Evolutionary conservation across 495 filamentous ascomycete species (phyloP).

Genomic region (Talaromyces trachyspermus): DNA sequence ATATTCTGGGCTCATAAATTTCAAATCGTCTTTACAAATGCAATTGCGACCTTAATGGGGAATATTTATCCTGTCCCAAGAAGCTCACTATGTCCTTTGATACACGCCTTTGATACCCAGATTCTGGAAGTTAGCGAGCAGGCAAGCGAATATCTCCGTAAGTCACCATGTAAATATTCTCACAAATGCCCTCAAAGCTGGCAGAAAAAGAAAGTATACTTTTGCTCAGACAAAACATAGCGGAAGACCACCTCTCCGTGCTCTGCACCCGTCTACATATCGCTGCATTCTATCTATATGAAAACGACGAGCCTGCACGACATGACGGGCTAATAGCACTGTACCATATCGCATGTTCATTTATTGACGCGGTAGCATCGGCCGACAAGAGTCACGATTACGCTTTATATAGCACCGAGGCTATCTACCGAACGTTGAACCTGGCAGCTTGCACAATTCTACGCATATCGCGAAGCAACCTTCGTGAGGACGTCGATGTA

Average conservation of each 20-base stretch:
- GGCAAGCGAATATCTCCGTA: not conserved
- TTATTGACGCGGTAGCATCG: not conserved
- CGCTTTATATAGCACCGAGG: not conserved
- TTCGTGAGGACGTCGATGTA: not conserved
- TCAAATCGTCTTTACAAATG: not conserved
- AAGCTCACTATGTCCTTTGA: not conserved
- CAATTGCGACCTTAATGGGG: not conserved
- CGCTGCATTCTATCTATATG: not conserved
- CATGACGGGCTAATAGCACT: not conserved
- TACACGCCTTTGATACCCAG: not conserved
- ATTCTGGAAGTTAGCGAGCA: not conserved
- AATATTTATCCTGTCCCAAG: slow-evolving; percentile 1
- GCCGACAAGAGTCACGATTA: not conserved
- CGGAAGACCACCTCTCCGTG: not conserved
- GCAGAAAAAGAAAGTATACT: not conserved
- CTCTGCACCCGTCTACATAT: not conserved
- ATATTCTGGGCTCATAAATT: not conserved
- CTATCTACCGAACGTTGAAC: not conserved
- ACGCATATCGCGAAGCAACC: slow-evolving; percentile 2
- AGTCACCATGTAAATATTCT: too few relatives aligned
- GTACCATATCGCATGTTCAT: not conserved
- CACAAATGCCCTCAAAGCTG: not conserved
- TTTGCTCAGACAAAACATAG: not conserved
- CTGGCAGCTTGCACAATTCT: not conserved
- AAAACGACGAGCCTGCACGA: not conserved